Evolutionary conservation across 495 filamentous ascomycete species (phyloP).

Genomic region (Penicillium pancosmium): DNA sequence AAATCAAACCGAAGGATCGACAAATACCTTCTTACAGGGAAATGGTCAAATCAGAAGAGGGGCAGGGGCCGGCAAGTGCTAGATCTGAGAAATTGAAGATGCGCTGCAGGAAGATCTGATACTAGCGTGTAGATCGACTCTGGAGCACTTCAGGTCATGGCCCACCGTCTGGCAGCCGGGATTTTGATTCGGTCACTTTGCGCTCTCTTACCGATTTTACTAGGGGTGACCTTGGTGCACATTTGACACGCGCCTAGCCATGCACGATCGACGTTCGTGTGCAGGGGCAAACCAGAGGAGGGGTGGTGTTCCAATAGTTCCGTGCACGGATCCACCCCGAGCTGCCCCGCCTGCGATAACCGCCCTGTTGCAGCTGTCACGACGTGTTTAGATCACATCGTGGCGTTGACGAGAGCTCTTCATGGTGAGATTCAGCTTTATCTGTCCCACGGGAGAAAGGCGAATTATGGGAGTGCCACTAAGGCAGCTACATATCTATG

Average conservation of each 20-base stretch:
- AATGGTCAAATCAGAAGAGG: not conserved
- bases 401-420: conserved; percentile 7
- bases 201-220: conserved; percentile 7
- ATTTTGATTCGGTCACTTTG: conserved; percentile 19
- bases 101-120: conserved; percentile 28
- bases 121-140: conserved; percentile 23
- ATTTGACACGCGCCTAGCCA: conserved; percentile 23
- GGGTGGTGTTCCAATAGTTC: conserved; percentile 26
- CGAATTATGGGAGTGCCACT: not conserved
- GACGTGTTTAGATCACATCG: conserved; percentile 5
- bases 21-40: not conserved
- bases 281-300: conserved; percentile 12
- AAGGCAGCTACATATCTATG: conserved; percentile 8
- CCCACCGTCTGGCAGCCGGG: conserved; percentile 9
- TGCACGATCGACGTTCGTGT: conserved; percentile 28
- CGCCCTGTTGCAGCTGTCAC: conserved; percentile 18
- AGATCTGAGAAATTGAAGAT: conserved; percentile 28
- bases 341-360: conserved; percentile 7
- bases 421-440: not conserved
- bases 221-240: conserved; percentile 5
- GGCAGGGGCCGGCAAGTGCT: conserved; percentile 3
- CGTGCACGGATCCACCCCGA: conserved; percentile 27
- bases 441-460: not conserved
- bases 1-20: not conserved
- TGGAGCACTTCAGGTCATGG: conserved; percentile 12